Conservation (phyloP, 163 green algal species). For the Volvox carteri region DNA sequence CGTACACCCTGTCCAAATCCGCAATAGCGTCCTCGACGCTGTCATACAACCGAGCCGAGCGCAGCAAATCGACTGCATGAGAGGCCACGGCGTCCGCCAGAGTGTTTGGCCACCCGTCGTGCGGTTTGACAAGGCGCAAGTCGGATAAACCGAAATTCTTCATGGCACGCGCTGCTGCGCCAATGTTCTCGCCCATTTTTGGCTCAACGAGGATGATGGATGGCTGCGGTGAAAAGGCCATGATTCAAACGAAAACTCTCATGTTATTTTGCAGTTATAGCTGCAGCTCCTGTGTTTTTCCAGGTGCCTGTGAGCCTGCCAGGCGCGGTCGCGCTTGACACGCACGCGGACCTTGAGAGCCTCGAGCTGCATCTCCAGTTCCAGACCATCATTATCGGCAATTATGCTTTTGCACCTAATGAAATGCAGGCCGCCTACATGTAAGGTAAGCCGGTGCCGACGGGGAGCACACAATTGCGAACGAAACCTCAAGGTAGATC, state of each 20-base stretch:
- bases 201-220: slow-evolving; percentile 56
- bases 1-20: slow-evolving; percentile 51
- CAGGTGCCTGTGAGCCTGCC: not conserved
- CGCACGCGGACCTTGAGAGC: slow-evolving; percentile 9
- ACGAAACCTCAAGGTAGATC: too few relatives aligned
- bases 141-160: slow-evolving; percentile 51
- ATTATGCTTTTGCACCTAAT: not conserved
- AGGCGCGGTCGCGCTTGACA: not conserved
- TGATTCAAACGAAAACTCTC: too few relatives aligned
- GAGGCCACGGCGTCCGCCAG: not conserved
- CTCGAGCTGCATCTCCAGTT: slow-evolving; percentile 12
- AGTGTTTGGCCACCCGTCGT: slow-evolving; percentile 35
- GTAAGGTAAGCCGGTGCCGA: too few relatives aligned
- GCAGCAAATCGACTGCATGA: slow-evolving; percentile 27
- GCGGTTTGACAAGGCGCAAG: slow-evolving; percentile 36
- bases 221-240: not conserved
- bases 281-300: too few relatives aligned
- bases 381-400: not conserved
- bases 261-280: too few relatives aligned
- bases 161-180: slow-evolving; percentile 45
- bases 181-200: slow-evolving; percentile 57
- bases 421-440: not conserved
- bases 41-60: slow-evolving; percentile 29
- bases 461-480: too few relatives aligned
- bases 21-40: slow-evolving; percentile 33